These are phyloP conservation scores for Aspergillus sojae DNA, from an alignment of 2,329 filamentous ascomycete species.

Conservation along the genomic window DNA sequence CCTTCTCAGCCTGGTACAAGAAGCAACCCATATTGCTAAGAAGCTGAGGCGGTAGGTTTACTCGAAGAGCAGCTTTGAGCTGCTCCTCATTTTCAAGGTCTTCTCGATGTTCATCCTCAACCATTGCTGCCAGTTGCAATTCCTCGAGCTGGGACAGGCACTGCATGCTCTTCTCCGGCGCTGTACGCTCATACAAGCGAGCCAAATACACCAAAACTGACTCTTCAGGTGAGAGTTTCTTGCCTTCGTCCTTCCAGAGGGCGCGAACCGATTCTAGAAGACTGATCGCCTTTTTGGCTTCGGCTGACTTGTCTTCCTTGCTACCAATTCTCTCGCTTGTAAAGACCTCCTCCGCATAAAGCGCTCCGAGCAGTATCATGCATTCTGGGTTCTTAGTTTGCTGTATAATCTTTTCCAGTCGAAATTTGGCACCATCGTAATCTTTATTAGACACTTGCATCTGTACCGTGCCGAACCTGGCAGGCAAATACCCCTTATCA, in stretches of 20 bases:
- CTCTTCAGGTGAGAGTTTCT: constrained; percentile 76
- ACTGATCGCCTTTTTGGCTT: constrained; percentile 82
- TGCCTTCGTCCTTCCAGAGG: constrained; percentile 92
- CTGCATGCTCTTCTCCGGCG: constrained; percentile 87
- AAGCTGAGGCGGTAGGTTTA: constrained; percentile 82
- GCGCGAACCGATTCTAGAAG: constrained; percentile 82
- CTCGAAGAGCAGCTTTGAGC: constrained; percentile 63
- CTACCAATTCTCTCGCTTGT: constrained; percentile 71
- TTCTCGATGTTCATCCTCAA: constrained; percentile 67
- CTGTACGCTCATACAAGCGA: constrained; percentile 81
- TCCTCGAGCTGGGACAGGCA: constrained; percentile 92
- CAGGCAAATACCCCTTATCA: constrained; percentile 89
- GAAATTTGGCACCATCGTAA: constrained; percentile 87
- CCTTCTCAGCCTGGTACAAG: constrained; percentile 83
- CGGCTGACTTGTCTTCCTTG: constrained; percentile 86
- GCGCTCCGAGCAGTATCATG: constrained; percentile 85
- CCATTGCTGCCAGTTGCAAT: constrained; percentile 79
- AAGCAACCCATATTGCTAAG: constrained; percentile 98
- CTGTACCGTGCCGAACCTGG: constrained; percentile 92
- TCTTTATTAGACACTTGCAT: constrained; percentile 83
- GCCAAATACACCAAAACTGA: constrained; percentile 90
- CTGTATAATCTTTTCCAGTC: constrained; percentile 91
- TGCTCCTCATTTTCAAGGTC: constrained; percentile 63
- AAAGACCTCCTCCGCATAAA: constrained; percentile 95
- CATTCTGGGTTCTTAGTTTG: constrained; percentile 81